Base-by-base conservation (phyloP, 2,329 filamentous ascomycete genomes). In the Chaetoscypha palmicola region DNA sequence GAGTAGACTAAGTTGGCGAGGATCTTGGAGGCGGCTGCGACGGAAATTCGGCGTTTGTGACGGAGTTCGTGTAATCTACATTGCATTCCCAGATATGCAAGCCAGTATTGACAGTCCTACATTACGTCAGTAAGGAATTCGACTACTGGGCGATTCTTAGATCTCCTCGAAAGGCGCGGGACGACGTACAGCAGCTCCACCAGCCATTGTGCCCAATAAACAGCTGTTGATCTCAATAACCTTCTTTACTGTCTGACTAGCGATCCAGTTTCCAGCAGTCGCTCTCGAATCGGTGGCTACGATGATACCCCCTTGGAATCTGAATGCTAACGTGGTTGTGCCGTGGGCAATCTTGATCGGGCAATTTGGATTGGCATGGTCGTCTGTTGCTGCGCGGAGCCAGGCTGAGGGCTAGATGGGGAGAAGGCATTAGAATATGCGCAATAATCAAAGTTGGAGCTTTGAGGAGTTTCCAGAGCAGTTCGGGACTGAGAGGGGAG, bases 271-370 rank as follows among this genome's bases (percentile, higher is more conserved):
- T 62, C 92, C 92, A 22, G 92, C 91, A 37, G 92, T 95, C 48
- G 92, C 92, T 70, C 92, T 82, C 48, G 92, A 98, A 71, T 98
- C 92, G 47, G 92, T 98, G 43, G 91, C 91, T 41, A 98, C 91
- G 63, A 98, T 94, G 70, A 98, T 97, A 64, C 92, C 92, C 61
- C 90, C 90, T 71, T 97, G 82, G 77, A 97, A 98, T 64, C 91
- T 83, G 77, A 98, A 98, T 52, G 90, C 91, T 50, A 98, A 81
- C 41, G 92, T 98, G 47, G 92, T 98, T 50, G 92, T 98, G 64
- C 92, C 92, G 79, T 98, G 92, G 53, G 92, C 92, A 61, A 98
- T 90, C 78, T 98, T 98, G 78, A 98, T 98, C 58, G 92, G 92
- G 69, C 90, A 96, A 69, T 86, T 81, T 48, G 92, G 89, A 74